Base-by-base conservation (phyloP, 768 basidiomycete species). In the Suillus decipiens region DNA sequence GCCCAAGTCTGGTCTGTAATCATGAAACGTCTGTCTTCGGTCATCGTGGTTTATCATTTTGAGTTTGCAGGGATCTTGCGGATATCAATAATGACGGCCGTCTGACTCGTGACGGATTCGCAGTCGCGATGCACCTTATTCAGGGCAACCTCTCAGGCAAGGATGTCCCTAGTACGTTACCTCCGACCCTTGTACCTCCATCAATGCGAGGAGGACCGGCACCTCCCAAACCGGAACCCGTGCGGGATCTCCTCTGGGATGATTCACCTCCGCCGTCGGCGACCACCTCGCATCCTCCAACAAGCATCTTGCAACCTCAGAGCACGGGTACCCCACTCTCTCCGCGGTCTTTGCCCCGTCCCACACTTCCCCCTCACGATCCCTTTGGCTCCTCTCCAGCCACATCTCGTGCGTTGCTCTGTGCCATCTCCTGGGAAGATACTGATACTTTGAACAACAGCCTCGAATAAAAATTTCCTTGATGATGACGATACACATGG, bases 91-190 rank as follows among this genome's bases (percentile, higher is more conserved):
- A 89, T 59, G 90, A 96, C 62, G 97, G 97, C 2, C 84, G 82
- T 61, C 81, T 99, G 55, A 95, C 89, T 3, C 84, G 88, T 59
- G 96, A 98, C 56, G 93, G 95, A 15, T 99, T 99, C 75, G 96
- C 97, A 9, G 89, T 99, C 51, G 97, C 95, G 4, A 87, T 96
- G 87, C 86, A 96, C 76, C 83, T 99, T 41, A 98, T 99, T 69
- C 92, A 93, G 75, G 84, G 84, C 70, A 94, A 89, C 74, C 77
- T 97, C 10, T 81, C 85, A 8, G 95, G 96, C 19, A 86, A 86
- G 65, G 89, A 91, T 2, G 76, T 97, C 51, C 93, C 94, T 0
- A 69, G 80, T 0, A 72, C 76, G n/a, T 79, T 99, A 34, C 93
- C 95, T 5, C 76, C 75, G 42, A 83, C 87, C 39, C 80, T 99